These are phyloP conservation scores for Pythium scleroteichum DNA, from an alignment of 352 stramenopile genomes.

Conservation along the genomic window DNA sequence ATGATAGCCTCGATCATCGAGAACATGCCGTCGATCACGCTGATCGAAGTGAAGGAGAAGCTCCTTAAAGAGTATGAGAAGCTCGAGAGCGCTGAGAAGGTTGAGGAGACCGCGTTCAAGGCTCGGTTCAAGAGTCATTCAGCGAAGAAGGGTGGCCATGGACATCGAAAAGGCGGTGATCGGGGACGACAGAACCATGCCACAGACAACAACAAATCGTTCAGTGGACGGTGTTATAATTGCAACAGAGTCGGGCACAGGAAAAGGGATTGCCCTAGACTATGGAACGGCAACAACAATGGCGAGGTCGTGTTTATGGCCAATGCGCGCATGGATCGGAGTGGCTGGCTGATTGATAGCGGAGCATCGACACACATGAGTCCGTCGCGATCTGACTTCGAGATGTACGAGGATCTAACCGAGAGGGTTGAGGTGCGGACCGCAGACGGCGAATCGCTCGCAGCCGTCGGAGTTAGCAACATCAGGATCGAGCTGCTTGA, in stretches of 20 bases:
- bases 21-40: no score
- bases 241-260: constrained; percentile 13
- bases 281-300: not conserved
- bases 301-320: not conserved
- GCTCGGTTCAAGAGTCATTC: not conserved
- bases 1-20: no score
- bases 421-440: not conserved
- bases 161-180: no score
- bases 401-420: not conserved
- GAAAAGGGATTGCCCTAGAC: constrained; percentile 2
- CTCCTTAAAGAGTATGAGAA: no score
- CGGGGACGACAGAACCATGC: not conserved
- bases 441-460: constrained; percentile 8
- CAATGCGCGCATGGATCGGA: not conserved
- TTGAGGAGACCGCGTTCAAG: constrained; percentile 4
- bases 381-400: constrained; percentile 2
- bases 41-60: no score
- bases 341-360: constrained; percentile 13
- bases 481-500: not conserved
- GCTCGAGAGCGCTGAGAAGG: no score
- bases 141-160: no score
- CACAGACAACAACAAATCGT: not conserved
- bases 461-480: not conserved
- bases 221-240: constrained; percentile 6
- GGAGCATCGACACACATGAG: constrained; percentile 20